Percentiles rank a stretch among this genome's conserved stretches.
Evolutionary conservation across 257 asterid genomes (phyloP).

Genomic region (Solanum pimpinellifolium): DNA sequence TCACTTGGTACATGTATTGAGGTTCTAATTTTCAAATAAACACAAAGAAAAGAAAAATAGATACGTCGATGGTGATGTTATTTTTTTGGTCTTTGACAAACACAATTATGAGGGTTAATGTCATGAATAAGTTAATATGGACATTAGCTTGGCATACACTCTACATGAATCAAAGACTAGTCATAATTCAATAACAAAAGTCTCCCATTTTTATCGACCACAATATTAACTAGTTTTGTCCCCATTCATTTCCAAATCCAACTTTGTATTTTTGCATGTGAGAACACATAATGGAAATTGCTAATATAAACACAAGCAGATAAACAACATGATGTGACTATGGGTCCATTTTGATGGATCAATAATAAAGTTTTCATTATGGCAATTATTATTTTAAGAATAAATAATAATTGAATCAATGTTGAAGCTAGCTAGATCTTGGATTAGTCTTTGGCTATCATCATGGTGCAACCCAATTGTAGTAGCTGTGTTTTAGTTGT

Average conservation of each 20-base stretch:
- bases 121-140: background rate
- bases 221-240: background rate
- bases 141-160: slow-evolving; percentile 28
- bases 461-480: background rate
- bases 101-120: background rate
- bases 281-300: slow-evolving; percentile 10
- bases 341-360: slow-evolving; percentile 15
- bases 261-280: slow-evolving; percentile 18
- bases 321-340: slow-evolving; percentile 15
- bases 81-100: background rate
- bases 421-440: background rate
- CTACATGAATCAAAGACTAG: slow-evolving; percentile 12
- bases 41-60: background rate
- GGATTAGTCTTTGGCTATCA: background rate
- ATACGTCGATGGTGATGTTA: background rate
- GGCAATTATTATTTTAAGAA: background rate
- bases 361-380: background rate
- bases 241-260: background rate
- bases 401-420: background rate
- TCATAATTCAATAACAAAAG: background rate
- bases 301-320: slow-evolving; percentile 20
- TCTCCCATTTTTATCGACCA: background rate
- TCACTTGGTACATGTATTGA: background rate
- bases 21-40: background rate
- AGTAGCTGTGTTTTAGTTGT: slow-evolving; percentile 8